Base-by-base conservation (phyloP, 2,329 filamentous ascomycete species). In the Capronia americana region DNA sequence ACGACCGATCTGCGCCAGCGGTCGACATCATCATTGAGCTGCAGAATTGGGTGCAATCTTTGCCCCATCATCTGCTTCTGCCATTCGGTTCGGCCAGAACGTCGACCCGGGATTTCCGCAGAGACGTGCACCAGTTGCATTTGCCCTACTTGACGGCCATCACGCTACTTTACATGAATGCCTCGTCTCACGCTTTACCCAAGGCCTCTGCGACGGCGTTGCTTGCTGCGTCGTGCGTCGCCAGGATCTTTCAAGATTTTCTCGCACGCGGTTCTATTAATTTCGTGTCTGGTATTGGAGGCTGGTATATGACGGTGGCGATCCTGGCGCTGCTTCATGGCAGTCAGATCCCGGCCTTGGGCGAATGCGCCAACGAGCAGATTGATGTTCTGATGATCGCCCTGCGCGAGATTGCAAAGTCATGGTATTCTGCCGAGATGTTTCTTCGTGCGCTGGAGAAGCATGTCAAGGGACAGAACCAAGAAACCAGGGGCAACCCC, bases 301-400 rank as follows among this genome's bases (percentile, higher is more conserved):
- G 79, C 41, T 82, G 80, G 80, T 81, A 82, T 56, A 73, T 73
- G 24, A 77, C 77, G 0, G 81, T 78, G 1, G 80, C 80, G 0
- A 79, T 81, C 32, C 77, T 81, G 17, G 77, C 80, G 0, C 70
- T 82, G 0, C 66, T 81, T 0, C 79, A 82, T 57, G 80, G 79
- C 1, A 71, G 73, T n/a, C 72, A 72, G n/a, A 73, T 79, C 26
- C 70, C 74, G 5, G 64, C 72, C 6, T 69, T 80, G 3, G 71
- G 74, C 1, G 67, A 70, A 26, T 74, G 74, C 10, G 78, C 76
- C 12, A 75, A 79, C 30, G 74, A 75, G 30, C 74, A 77, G 32
- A 67, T 80, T 8, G 75, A 78, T 41, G 73, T 78, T 10, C 71
- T 80, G 0, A 70, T 68, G 3, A 65, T 75, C 3, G 73, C 77